Base-by-base conservation (phyloP, 2,329 filamentous ascomycete species). In the Monosporascus sp. region DNA sequence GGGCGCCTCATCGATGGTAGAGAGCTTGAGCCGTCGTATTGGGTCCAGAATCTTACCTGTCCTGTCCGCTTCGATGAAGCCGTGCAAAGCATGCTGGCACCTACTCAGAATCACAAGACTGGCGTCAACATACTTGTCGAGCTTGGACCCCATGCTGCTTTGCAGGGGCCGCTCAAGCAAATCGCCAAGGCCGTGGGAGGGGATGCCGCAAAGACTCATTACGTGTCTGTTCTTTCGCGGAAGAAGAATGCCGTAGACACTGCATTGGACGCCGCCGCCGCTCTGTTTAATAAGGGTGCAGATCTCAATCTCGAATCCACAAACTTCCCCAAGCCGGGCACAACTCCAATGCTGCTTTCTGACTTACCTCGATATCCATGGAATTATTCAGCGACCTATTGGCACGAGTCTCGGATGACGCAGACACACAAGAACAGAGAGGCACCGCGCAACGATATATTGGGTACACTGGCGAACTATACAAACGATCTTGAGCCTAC, bases 121-220 rank as follows among this genome's bases (percentile, higher is more conserved):
- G 71, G 69, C 27, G 70, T 75, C 24, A 73, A 74, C 50, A 68
- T 74, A 64, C 66, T 77, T 22, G 59, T 80, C n/a, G 78, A 81
- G 60, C 61, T 80, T 8, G 78, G 78, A 0, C 77, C 78, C 1
- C 77, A 80, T 58, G 69, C 76, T 5, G 77, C 76, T 2, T 68
- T 81, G 2, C 71, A 76, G 48, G 77, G 78, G 0, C 77, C 77
- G 1, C 70, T 80, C 52, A 76, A 78, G 62, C 75, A 80, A 63
- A 78, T 78, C 17, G 62, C 79, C 26, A 77, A 78, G 58, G 65
- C 65, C 1, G 69, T 76, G 7, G 73, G 73, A 41, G 68, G 70
- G 3, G 69, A 72, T 37, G 71, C 72, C 0, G 67, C 70, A 44
- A 75, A 75, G 55, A 66, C 76, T 27, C 68, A 71, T 1, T 80